Percentiles rank a stretch among this genome's conserved stretches.
Evolutionary conservation across 257 asterid genomes (phyloP).

Genomic region (Fraxinus cuspidata): DNA sequence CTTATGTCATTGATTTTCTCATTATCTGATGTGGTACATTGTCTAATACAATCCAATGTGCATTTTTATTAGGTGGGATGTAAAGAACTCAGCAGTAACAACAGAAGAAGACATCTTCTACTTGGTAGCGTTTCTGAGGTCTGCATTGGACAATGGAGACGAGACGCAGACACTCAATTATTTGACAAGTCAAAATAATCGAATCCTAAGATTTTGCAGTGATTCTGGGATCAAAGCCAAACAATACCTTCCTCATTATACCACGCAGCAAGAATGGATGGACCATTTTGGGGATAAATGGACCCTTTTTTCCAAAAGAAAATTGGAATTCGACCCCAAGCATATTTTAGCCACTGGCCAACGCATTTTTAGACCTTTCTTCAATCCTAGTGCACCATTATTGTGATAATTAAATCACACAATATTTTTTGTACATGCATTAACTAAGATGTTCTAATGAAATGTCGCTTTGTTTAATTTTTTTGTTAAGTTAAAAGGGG

Average conservation of each 20-base stretch:
- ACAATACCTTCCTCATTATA: conserved; percentile 82
- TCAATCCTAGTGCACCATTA: conserved; percentile 33
- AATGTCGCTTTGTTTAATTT: no score
- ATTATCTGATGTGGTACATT: no score
- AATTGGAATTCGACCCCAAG: conserved; percentile 64
- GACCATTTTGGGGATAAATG: conserved; percentile 69
- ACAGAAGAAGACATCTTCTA: conserved; percentile 76
- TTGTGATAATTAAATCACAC: conserved; percentile 29
- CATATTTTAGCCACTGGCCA: conserved; percentile 72
- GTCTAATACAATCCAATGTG: background rate
- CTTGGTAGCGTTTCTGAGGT: conserved; percentile 65
- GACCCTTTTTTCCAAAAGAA: conserved; percentile 45
- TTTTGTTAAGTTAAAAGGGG: no score
- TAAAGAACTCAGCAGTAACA: conserved; percentile 56
- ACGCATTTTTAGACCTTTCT: conserved; percentile 51
- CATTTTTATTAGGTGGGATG: conserved; percentile 56
- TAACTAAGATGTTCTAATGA: background rate
- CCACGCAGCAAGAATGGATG: conserved; percentile 62
- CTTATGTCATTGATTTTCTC: no score
- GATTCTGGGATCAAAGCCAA: conserved; percentile 46
- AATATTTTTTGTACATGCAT: conserved; percentile 13
- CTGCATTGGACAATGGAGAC: conserved; percentile 58
- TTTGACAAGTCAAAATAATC: conserved; percentile 52
- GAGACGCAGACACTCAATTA: conserved; percentile 53
- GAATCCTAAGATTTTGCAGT: conserved; percentile 53